These are phyloP conservation scores for Cyberlindnera meyerae DNA, from an alignment of 805 yeast species.

Conservation along the genomic window DNA sequence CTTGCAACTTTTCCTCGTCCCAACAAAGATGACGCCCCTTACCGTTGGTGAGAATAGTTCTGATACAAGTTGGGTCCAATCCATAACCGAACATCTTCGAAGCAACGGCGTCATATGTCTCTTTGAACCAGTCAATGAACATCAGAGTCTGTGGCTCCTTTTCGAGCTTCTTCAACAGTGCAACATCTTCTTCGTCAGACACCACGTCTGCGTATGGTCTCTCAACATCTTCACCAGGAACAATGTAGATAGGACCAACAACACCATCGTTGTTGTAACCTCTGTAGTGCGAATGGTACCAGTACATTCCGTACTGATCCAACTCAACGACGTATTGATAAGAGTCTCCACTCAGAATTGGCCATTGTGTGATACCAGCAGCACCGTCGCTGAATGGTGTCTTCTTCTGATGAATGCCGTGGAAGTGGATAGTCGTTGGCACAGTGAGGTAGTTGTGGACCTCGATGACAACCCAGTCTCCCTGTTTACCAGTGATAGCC, in stretches of 20 bases:
- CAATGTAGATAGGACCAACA: conserved; percentile 39
- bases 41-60: conserved; percentile 30
- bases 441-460: conserved; percentile 34
- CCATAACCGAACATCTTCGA: conserved; percentile 31
- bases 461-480: conserved; percentile 32
- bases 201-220: conserved; percentile 32
- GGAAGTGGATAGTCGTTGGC: conserved; percentile 40
- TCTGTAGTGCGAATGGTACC: conserved; percentile 47
- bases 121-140: conserved; percentile 38
- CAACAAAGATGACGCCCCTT: conserved; percentile 19
- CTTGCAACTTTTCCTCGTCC: background rate
- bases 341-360: conserved; percentile 34
- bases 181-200: conserved; percentile 24
- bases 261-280: conserved; percentile 41
- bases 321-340: conserved; percentile 35
- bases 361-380: conserved; percentile 41
- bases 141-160: conserved; percentile 26
- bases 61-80: conserved; percentile 32
- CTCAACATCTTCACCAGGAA: conserved; percentile 27
- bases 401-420: conserved; percentile 40
- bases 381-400: conserved; percentile 46
- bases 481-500: conserved; percentile 24
- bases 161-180: conserved; percentile 27
- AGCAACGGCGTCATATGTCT: conserved; percentile 30
- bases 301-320: conserved; percentile 39